Base-by-base conservation (phyloP, 192 early-diverging fungal species). In the Jimgerdemannia lactiflua region DNA sequence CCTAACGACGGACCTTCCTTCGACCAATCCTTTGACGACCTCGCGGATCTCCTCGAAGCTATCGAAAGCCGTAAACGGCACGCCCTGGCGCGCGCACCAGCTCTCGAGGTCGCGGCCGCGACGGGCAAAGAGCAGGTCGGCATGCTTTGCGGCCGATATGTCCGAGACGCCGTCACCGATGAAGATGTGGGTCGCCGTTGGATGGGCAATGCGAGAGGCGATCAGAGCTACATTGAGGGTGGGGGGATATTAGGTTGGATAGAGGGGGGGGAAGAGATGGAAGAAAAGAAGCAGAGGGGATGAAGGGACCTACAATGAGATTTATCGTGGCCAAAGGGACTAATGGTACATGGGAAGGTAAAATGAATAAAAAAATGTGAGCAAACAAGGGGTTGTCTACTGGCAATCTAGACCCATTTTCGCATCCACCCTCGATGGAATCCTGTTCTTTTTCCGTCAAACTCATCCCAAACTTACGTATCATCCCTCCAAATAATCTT, bases 161-260 rank as follows among this genome's bases (percentile, higher is more conserved):
- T 95, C 94, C 3, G 88, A 90, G 14, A 95, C 86, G 64, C 94
- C 93, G 78, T 95, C 94, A 4, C 94, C 94, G 64, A 91, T 88
- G 77, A 94, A 95, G 4, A 95, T 81, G 72, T 92, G 82, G 10
- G 87, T 74, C 3, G 78, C 78, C 17, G 75, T 64, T 10, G 74
- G 17, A 64, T 75, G 77, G 2, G 14, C 14, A 65, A 65, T 75
- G 69, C 81, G 75, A 42, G 81, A 77, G 19, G 75, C 66, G 11
- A 54, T 71, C 40, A 83, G 67, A 7, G 81, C 80, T 82, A 29
- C 39, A 59, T 7, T 11, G 43, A 7, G 40, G 42, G 29, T 19
- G 3, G 14, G 74, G 11, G 3, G 54, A 17, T 11, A 3, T 4
- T 39, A 65, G 65, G 20, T 20, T 4, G 17, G 67, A 67, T 63